Evolutionary conservation across 257 asterid species (phyloP).

Genomic region (Solanum arcanum): DNA sequence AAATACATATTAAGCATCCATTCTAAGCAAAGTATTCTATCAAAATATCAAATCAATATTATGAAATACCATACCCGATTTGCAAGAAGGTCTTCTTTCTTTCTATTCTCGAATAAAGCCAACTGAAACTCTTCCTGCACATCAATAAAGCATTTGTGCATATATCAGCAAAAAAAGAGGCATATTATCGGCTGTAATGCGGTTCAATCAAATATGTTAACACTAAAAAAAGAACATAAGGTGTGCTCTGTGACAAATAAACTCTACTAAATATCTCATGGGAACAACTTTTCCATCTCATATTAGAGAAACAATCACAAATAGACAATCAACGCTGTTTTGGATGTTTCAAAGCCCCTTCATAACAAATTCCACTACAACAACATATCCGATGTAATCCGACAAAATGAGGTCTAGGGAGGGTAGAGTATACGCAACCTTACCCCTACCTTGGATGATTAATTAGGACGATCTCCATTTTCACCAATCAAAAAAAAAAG

Average conservation of each 20-base stretch:
- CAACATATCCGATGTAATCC: background rate
- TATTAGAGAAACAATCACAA: background rate
- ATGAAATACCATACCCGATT: conserved; percentile 53
- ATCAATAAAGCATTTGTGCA: conserved; percentile 3
- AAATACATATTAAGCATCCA: background rate
- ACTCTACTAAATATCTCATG: background rate
- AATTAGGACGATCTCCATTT: background rate
- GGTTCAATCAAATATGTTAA: background rate
- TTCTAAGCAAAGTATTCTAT: background rate
- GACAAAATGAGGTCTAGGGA: background rate
- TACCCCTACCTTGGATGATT: background rate
- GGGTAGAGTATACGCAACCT: background rate
- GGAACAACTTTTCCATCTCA: background rate
- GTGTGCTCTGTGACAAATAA: background rate
- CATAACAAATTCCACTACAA: background rate
- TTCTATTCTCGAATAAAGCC: conserved; percentile 92
- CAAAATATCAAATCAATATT: background rate
- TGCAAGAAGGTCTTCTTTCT: conserved; percentile 85
- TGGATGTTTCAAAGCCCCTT: background rate
- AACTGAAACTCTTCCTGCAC: conserved; percentile 94
- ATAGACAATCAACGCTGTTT: background rate
- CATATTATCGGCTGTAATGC: background rate
- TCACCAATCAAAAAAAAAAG: background rate
- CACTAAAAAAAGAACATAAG: background rate
- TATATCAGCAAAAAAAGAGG: background rate